Evolutionary conservation across 768 basidiomycete species (phyloP), one percentile per base, ranked within the genome.

Genomic region (Candolleomyces efflorescens): DNA sequence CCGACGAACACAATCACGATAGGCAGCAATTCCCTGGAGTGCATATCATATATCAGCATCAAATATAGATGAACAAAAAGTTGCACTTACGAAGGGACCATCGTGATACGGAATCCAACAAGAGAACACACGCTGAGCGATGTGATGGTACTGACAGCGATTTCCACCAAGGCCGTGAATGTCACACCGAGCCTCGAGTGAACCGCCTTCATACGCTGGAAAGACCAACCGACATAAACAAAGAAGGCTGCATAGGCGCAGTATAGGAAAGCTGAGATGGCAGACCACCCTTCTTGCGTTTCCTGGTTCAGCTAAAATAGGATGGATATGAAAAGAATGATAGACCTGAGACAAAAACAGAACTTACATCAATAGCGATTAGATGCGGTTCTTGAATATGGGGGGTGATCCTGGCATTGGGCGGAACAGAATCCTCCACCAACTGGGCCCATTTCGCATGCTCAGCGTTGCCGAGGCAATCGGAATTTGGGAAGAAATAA

Each of bases 1-100:
- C 96, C 96, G 13, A 96, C 90, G 62, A 98, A 95, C 6, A 94
- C 84, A 52, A 99, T 94, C 38, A 97, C 89, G 58, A 98, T 90
- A 1, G 95, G 95, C 53, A 99, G 77, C 43, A 96, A 73, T 67
- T 90, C 87, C 91, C 91, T 92, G 26, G 32, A 53, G 24, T 36
- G 45, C 54, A 54, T 51, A 56, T 58, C 52, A 50, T 49, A 23
- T 22, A 23, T 26, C 52, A 54, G 20, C 47, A 48, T 43, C 15
- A 7, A 18, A 39, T 36, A 45, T 23, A 53, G 47, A 46, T 22
- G 46, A 45, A 10, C 32, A 44, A 60, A 41, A 5, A 32, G 32
- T 32, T 11, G 5, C 32, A 72, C 78, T 63, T 72, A 91, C 92
- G 89, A 92, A 45, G 92, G 93, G 23, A 94, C 90, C 84, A 94